Percentiles rank a stretch among this genome's conserved stretches.
Conservation (phyloP, 306 rosid genomes). For the Trifolium dubium region DNA sequence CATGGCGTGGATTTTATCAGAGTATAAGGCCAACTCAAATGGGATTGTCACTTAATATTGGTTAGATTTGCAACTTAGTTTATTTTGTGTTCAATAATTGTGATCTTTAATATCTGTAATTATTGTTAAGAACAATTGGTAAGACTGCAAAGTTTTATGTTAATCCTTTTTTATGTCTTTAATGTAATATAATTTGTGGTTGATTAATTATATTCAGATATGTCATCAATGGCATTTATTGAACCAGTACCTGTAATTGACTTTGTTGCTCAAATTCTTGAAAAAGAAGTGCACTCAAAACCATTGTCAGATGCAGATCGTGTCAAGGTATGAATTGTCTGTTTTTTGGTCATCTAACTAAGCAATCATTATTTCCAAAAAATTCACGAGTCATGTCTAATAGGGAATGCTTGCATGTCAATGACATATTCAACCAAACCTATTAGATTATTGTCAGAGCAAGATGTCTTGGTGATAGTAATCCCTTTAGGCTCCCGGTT, state of each 20-base stretch:
- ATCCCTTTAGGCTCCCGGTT: no score
- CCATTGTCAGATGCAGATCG: conserved; percentile 60
- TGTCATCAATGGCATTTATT: conserved; percentile 63
- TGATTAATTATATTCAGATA: conserved; percentile 42
- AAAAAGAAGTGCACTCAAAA: conserved; percentile 54
- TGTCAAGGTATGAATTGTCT: conserved; percentile 48
- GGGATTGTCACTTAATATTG: conserved; percentile 62
- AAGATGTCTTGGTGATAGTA: background rate
- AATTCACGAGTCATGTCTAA: background rate
- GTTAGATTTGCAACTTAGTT: conserved; percentile 32
- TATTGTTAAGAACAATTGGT: no score
- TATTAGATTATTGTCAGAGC: background rate
- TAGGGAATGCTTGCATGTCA: background rate
- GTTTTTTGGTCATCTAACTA: conserved; percentile 3
- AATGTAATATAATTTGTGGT: background rate
- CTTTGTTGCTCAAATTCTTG: conserved; percentile 60
- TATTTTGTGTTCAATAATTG: background rate
- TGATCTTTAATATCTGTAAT: background rate
- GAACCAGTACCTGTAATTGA: conserved; percentile 64
- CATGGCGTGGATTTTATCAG: conserved; percentile 65
- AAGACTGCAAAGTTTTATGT: background rate
- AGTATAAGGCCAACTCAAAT: conserved; percentile 64
- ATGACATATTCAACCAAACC: background rate
- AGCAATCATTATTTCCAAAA: conserved; percentile 12
- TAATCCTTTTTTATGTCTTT: background rate